These are phyloP conservation scores for Dillenia suffruticosa DNA, from an alignment of 164 flowering plant species.

Conservation along the genomic window DNA sequence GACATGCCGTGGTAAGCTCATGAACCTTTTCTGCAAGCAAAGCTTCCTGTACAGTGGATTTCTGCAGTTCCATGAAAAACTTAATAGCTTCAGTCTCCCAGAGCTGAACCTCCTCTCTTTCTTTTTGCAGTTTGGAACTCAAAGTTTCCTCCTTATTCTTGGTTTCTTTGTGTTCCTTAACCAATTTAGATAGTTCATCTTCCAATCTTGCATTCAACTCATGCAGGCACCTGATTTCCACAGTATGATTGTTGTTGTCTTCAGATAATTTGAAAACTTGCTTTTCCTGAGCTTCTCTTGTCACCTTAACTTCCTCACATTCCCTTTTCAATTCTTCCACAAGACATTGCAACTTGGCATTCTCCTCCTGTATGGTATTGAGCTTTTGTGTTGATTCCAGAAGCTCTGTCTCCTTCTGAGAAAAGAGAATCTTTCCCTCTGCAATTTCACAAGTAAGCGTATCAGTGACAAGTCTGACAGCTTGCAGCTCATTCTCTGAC, in stretches of 20 bases:
- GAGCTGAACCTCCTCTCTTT: conserved; percentile 22
- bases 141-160: conserved; percentile 26
- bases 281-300: conserved; percentile 27
- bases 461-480: conserved; percentile 18
- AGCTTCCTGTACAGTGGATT: conserved; percentile 30
- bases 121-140: conserved; percentile 25
- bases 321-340: conserved; percentile 26
- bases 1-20: conserved; percentile 33
- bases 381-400: conserved; percentile 29
- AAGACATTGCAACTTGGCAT: conserved; percentile 15
- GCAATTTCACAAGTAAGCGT: conserved; percentile 26
- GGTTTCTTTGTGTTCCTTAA: conserved; percentile 19
- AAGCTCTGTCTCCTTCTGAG: conserved; percentile 34
- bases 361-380: conserved; percentile 15
- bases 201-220: conserved; percentile 23
- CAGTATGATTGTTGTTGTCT: conserved; percentile 19
- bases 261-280: conserved; percentile 28
- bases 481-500: conserved; percentile 31
- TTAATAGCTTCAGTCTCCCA: conserved; percentile 37
- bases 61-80: conserved; percentile 35
- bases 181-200: conserved; percentile 17
- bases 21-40: conserved; percentile 42
- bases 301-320: conserved; percentile 19
- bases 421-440: conserved; percentile 25
- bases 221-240: conserved; percentile 21